phyloP scores from a whole-genome alignment of 768 basidiomycete species.

The Phanerochaete carnosa region DNA sequence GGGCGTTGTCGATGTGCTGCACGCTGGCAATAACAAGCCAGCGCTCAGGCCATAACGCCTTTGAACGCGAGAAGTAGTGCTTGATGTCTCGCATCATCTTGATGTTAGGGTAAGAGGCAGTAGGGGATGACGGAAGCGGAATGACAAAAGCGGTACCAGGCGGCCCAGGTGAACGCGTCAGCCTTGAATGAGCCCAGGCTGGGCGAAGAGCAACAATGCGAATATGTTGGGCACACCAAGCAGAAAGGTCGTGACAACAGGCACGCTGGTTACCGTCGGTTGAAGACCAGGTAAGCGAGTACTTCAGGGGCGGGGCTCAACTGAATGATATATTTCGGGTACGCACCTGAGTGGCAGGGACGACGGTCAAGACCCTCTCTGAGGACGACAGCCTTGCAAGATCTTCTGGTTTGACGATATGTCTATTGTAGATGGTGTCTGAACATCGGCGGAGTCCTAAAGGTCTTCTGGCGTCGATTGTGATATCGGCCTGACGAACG shows the following conservation, averaged over 20 bases:
- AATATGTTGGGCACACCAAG: neutral
- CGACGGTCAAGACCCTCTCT: neutral
- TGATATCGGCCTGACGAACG: too few species aligned
- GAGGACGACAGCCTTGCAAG: neutral
- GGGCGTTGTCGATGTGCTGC: neutral
- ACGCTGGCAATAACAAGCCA: slow-evolving; percentile 15
- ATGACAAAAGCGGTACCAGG: neutral
- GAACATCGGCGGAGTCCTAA: too few species aligned
- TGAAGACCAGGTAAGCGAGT: slow-evolving; percentile 4
- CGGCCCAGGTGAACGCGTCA: neutral
- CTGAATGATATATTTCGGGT: neutral
- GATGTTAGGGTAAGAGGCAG: slow-evolving; percentile 52
- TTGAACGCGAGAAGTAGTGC: slow-evolving; percentile 22
- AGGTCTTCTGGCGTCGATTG: too few species aligned
- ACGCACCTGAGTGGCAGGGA: neutral
- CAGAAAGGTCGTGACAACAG: neutral
- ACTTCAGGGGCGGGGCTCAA: neutral
- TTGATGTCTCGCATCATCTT: slow-evolving; percentile 35
- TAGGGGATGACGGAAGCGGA: slow-evolving; percentile 27
- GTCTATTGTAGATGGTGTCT: too few species aligned
- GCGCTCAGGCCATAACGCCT: slow-evolving; percentile 21
- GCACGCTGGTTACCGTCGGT: slow-evolving; percentile 4
- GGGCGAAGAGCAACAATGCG: neutral
- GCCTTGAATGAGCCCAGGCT: neutral
- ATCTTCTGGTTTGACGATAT: too few species aligned